Base-by-base conservation (phyloP, 495 filamentous ascomycete genomes). In the Lasiosphaeria miniovina region DNA sequence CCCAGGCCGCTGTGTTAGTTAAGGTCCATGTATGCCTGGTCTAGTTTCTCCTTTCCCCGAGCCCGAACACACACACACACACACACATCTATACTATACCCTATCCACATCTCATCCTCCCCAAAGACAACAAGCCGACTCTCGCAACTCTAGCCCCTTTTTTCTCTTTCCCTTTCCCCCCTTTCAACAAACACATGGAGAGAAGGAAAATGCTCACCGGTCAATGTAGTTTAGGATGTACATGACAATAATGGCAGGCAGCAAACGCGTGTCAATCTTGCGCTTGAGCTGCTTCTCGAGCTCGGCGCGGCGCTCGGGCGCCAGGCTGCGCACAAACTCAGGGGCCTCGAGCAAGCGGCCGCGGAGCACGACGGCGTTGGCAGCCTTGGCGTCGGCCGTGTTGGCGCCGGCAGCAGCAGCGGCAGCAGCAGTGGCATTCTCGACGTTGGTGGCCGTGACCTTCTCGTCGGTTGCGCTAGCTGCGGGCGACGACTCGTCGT, bases 201-300 rank as follows among this genome's bases (percentile, higher is more conserved):
- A 45, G 2, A 45, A 41, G 3, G 31, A 41, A 11, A 14, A 8
- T 32, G 62, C 61, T 11, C 60, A 77, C 62, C 90, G 80, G 70
- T 92, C 90, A 59, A 93, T 77, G 70, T 91, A 94, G 66, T 92
- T 93, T 66, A 92, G 72, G 63, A 93, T 89, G 66, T 92, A 91
- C 79, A 75, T 73, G 54, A 72, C 56, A 35, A 67, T 68, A 17
- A 71, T 52, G 73, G 84, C 83, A 10, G 87, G 87, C 60, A 90
- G 69, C 31, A 86, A 63, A 6, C 85, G 71, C 1, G 83, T 48
- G 68, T 90, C 88, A 35, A 90, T 87, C 68, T 88, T 90, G 54
- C 82, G 75, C 53, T 80, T 77, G 36, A 89, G 74, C 52, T 72
- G 74, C 57, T 63, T 74, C 65, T 86, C 83, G 1, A 75, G 69